Base-by-base conservation (phyloP, 805 yeast genomes). In the Zygoascus biomembranicola region DNA sequence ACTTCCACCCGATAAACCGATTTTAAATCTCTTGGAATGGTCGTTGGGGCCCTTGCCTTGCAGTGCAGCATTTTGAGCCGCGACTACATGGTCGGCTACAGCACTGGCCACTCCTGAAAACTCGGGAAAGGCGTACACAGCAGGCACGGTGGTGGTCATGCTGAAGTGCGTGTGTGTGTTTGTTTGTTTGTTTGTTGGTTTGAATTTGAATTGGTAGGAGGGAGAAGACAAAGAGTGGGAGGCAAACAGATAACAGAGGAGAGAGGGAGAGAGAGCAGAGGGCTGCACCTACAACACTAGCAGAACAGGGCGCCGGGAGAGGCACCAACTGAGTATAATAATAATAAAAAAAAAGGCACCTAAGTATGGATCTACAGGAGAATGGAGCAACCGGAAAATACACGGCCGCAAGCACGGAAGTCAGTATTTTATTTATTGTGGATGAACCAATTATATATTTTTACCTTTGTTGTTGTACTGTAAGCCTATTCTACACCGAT, bases 81-180 rank as follows among this genome's bases (percentile, higher is more conserved):
- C 80, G 37, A 90, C 81, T 49, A 92, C 85, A 69, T 90, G 96
- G 69, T 94, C 97, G 0, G 97, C 97, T 31, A 92, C 96, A 23
- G 98, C 98, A 52, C 87, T 95, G 1, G 98, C 97, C 32, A 92
- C 97, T 16, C 87, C 94, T 31, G 82, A 75, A 64, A 88, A 84
- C 68, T 87, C 95, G 45, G 90, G 94, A 68, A 94, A 92, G 50
- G 97, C 87, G 76, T 88, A 90, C 51, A 92, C 85, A 57, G 89
- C 82, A 18, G 99, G 98, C 23, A 90, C 96, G 5, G 96, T 87
- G 2, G 96, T 87, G 1, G 96, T 88, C 96, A 89, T 89, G 47
- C 23, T 44, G 8, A 13, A 13, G n/a, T 26, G 31, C 4, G 20
- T 42, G 44, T 6, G 44, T 13, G 5, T 42, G 26, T 10, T 18